These are phyloP conservation scores for Epichloe aotearoae DNA, from an alignment of 2,329 filamentous ascomycete species.

Conservation along the genomic window DNA sequence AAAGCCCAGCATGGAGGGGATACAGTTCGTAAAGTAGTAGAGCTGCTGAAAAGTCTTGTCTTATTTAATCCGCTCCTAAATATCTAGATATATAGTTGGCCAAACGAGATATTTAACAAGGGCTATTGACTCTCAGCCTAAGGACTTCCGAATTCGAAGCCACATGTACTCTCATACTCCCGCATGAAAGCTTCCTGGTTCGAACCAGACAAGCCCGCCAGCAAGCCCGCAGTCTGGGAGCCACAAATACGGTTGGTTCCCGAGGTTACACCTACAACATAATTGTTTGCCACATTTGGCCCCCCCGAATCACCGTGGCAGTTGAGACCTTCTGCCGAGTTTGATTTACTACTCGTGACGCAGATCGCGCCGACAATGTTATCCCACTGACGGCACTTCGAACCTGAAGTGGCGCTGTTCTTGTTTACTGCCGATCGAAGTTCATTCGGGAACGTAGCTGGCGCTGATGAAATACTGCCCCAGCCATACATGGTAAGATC, in stretches of 20 bases:
- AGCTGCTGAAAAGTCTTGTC: background rate
- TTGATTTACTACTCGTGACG: background rate
- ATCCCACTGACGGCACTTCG: rapidly evolving
- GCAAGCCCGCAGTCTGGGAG: background rate
- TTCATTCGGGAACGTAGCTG: background rate
- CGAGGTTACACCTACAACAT: background rate
- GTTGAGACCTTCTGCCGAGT: background rate
- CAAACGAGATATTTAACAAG: background rate
- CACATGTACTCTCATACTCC: background rate
- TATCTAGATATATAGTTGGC: background rate
- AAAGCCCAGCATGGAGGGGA: too few relatives aligned
- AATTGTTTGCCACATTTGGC: background rate
- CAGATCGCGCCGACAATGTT: background rate
- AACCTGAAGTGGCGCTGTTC: rapidly evolving
- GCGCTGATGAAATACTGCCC: background rate
- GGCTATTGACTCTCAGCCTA: background rate
- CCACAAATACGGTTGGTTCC: background rate
- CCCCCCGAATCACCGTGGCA: background rate
- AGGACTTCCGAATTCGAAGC: background rate
- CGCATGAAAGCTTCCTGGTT: background rate
- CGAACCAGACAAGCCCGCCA: background rate
- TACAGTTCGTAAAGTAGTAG: too few relatives aligned
- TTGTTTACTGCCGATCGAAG: background rate
- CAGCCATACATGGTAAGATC: background rate
- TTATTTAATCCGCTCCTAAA: background rate